Conservation (phyloP, 177 flowering plant species). For the Tripterygium wilfordii region DNA sequence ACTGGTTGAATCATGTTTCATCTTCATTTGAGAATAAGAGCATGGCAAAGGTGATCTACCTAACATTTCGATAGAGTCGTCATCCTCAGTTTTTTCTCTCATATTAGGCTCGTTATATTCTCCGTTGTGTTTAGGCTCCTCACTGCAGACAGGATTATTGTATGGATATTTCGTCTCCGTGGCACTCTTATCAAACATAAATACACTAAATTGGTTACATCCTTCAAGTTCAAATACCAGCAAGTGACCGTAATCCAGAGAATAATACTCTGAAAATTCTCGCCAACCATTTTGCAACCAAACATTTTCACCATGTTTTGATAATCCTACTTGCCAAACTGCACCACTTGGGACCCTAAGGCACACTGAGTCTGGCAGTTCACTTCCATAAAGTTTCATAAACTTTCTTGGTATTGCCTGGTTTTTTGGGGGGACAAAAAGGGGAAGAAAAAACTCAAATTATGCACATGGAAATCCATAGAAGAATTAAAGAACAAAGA, state of each 20-base stretch:
- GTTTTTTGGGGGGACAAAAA: too few species aligned
- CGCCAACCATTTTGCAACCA: conserved; percentile 16
- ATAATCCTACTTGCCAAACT: conserved; percentile 5
- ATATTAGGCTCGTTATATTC: too few species aligned
- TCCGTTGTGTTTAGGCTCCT: too few species aligned
- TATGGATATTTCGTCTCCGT: conserved; percentile 12
- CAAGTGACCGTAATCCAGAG: conserved; percentile 5
- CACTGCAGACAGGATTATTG: too few species aligned
- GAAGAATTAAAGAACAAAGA: too few species aligned
- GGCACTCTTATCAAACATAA: conserved; percentile 14
- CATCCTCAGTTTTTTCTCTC: too few species aligned
- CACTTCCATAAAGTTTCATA: conserved; percentile 3
- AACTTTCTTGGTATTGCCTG: conserved; percentile 16
- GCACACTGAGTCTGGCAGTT: background rate
- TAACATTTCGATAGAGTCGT: too few species aligned
- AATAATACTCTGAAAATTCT: conserved; percentile 5
- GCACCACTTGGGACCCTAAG: conserved; percentile 12
- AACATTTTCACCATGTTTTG: background rate
- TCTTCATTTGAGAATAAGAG: too few species aligned
- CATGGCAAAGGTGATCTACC: too few species aligned
- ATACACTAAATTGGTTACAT: conserved; percentile 10
- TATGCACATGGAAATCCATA: too few species aligned
- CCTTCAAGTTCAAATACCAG: conserved; percentile 10
- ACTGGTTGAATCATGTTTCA: too few species aligned
- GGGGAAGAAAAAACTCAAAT: too few species aligned